A percentile compares a stretch with the other conserved stretches of the same genome.
These are phyloP conservation scores for Boletellus emodensis DNA, from an alignment of 768 basidiomycete species.

Conservation along the genomic window DNA sequence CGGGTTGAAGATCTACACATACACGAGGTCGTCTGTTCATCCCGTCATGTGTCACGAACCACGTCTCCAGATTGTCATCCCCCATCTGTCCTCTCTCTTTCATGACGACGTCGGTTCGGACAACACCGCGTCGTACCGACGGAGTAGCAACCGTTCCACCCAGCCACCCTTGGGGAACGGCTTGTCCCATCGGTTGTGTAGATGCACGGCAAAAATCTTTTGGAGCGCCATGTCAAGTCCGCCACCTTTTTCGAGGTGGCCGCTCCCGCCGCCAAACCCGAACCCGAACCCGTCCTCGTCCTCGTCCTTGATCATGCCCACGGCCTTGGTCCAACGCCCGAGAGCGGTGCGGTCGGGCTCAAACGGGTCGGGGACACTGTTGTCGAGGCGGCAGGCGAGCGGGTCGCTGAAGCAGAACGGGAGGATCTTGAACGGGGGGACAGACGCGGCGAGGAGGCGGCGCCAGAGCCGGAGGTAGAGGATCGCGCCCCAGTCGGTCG, in stretches of 20 bases:
- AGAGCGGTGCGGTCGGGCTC: constrained; percentile 41
- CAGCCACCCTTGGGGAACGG: constrained; percentile 77
- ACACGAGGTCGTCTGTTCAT: too few relatives aligned
- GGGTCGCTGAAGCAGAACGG: constrained; percentile 96
- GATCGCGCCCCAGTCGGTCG: constrained; percentile 91
- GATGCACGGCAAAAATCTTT: constrained; percentile 81
- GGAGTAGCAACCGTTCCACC: constrained; percentile 76
- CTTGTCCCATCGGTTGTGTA: constrained; percentile 96
- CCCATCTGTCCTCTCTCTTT: too few relatives aligned
- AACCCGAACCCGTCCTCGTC: too few relatives aligned
- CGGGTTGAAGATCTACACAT: too few relatives aligned
- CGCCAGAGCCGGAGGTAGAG: constrained; percentile 91
- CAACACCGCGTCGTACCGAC: constrained; percentile 48
- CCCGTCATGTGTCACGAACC: too few relatives aligned
- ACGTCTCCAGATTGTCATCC: too few relatives aligned
- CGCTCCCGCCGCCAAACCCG: constrained; percentile 18
- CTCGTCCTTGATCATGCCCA: constrained; percentile 17
- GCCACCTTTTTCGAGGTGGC: constrained; percentile 54
- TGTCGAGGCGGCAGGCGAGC: constrained; percentile 84
- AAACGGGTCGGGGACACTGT: constrained; percentile 91
- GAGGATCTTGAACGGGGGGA: constrained; percentile 87
- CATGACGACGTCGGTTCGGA: background rate
- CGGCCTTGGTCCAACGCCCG: constrained; percentile 50
- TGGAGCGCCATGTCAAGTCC: constrained; percentile 57
- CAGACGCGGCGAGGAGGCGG: constrained; percentile 64